These are phyloP conservation scores for Magnaporthiopsis incrustans DNA, from an alignment of 2,329 filamentous ascomycete species.

Conservation along the genomic window DNA sequence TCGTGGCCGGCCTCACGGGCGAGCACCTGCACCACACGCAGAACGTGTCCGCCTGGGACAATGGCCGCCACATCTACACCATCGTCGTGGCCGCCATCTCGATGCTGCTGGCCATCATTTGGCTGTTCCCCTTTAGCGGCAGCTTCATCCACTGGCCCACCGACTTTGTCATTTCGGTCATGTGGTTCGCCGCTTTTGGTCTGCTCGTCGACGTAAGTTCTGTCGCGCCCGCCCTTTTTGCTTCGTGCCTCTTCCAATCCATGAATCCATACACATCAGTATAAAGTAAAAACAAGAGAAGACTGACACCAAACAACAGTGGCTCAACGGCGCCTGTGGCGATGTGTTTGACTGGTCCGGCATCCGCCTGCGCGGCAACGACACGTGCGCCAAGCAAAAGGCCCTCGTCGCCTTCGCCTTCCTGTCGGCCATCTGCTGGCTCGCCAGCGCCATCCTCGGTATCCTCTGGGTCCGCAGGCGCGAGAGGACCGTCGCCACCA, in stretches of 20 bases:
- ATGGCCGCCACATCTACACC: slow-evolving; percentile 66
- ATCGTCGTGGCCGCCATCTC: slow-evolving; percentile 62
- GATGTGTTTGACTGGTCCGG: slow-evolving; percentile 52
- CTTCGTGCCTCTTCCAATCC: too few species aligned
- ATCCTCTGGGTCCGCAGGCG: slow-evolving; percentile 44
- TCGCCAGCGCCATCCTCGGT: slow-evolving; percentile 53
- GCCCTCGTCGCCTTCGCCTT: slow-evolving; percentile 65
- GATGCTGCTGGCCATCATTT: slow-evolving; percentile 61
- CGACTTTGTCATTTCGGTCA: slow-evolving; percentile 59
- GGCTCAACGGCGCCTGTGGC: slow-evolving; percentile 42
- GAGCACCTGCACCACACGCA: slow-evolving; percentile 49
- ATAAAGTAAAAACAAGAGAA: not conserved
- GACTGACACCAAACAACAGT: slow-evolving; percentile 18
- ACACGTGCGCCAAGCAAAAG: slow-evolving; percentile 61
- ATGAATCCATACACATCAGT: too few species aligned
- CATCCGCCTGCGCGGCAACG: slow-evolving; percentile 37
- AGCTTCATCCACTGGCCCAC: slow-evolving; percentile 64
- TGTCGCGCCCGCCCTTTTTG: not conserved
- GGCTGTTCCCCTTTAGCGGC: slow-evolving; percentile 62
- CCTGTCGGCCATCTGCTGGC: slow-evolving; percentile 63
- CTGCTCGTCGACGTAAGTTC: slow-evolving; percentile 52
- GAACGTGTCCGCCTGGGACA: slow-evolving; percentile 40
- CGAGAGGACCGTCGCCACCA: slow-evolving; percentile 17
- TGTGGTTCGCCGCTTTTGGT: slow-evolving; percentile 65
- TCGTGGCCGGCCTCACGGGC: slow-evolving; percentile 63